These are phyloP conservation scores for Suillus fuscotomentosus DNA, from an alignment of 768 basidiomycete species.

Conservation along the genomic window DNA sequence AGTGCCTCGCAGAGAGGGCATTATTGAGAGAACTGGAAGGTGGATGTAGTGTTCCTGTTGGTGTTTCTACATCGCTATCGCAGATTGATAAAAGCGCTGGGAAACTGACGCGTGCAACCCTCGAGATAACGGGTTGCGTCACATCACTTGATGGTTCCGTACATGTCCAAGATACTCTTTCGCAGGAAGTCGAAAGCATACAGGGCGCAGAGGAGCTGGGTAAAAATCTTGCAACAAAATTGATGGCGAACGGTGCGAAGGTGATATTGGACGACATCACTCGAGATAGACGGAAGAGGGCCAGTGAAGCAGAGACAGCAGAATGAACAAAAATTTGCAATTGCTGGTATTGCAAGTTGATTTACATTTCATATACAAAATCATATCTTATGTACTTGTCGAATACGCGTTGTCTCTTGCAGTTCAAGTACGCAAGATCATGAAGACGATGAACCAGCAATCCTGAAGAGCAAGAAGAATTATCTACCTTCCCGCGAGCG, in stretches of 20 bases:
- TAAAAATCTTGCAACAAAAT: slow-evolving; percentile 53
- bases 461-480: slow-evolving; percentile 26
- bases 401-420: slow-evolving; percentile 5
- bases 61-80: slow-evolving; percentile 58
- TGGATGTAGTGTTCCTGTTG: slow-evolving; percentile 96
- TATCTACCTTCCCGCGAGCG: slow-evolving; percentile 71
- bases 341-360: not conserved
- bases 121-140: slow-evolving; percentile 79
- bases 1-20: slow-evolving; percentile 81
- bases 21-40: slow-evolving; percentile 90
- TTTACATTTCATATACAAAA: not conserved
- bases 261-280: slow-evolving; percentile 84
- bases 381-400: not conserved
- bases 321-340: slow-evolving; percentile 11
- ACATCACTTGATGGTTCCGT: slow-evolving; percentile 74
- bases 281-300: slow-evolving; percentile 53
- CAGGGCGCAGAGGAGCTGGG: slow-evolving; percentile 74
- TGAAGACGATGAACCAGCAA: slow-evolving; percentile 2
- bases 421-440: slow-evolving; percentile 8
- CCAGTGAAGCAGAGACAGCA: slow-evolving; percentile 34
- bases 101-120: slow-evolving; percentile 14
- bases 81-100: slow-evolving; percentile 31
- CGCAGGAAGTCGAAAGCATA: slow-evolving; percentile 45
- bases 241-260: slow-evolving; percentile 72
- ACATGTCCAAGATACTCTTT: slow-evolving; percentile 69